Percentiles rank a stretch among this genome's conserved stretches.
Evolutionary conservation across 2,329 filamentous ascomycete species (phyloP).

Genomic region (Sporothrix mexicana): DNA sequence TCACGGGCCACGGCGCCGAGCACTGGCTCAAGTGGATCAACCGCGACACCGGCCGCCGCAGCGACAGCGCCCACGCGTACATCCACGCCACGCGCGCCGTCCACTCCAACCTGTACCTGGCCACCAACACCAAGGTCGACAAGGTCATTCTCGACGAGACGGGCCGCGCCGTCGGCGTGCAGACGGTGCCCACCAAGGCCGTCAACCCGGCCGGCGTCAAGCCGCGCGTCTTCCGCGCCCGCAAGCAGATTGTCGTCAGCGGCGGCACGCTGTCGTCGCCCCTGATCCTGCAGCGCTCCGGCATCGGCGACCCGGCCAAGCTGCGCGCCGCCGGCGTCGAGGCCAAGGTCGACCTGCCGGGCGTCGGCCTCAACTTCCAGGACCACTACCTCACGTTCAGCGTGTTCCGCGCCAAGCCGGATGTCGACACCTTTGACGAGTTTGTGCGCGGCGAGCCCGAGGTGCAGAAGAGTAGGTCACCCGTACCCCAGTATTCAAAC

Average conservation of each 20-base stretch:
- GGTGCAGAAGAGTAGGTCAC: slow-evolving; percentile 64
- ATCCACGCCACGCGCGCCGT: slow-evolving; percentile 76
- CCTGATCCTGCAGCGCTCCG: slow-evolving; percentile 75
- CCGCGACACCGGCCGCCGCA: slow-evolving; percentile 69
- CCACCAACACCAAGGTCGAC: slow-evolving; percentile 78
- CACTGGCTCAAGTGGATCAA: slow-evolving; percentile 78
- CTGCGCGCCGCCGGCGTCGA: slow-evolving; percentile 71
- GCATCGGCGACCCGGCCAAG: slow-evolving; percentile 75
- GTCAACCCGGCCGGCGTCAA: slow-evolving; percentile 54
- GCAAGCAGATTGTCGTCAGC: slow-evolving; percentile 76
- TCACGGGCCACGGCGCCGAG: slow-evolving; percentile 72
- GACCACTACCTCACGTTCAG: slow-evolving; percentile 77
- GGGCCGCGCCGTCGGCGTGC: slow-evolving; percentile 72
- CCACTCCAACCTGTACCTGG: slow-evolving; percentile 72
- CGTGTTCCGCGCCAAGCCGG: slow-evolving; percentile 73
- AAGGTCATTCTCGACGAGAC: slow-evolving; percentile 73
- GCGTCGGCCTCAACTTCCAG: slow-evolving; percentile 78
- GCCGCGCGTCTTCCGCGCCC: slow-evolving; percentile 64
- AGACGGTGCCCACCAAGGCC: slow-evolving; percentile 69
- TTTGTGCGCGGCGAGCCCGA: slow-evolving; percentile 76
- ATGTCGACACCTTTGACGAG: slow-evolving; percentile 79
- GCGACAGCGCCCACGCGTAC: slow-evolving; percentile 78
- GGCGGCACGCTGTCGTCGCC: slow-evolving; percentile 76
- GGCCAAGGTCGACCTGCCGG: slow-evolving; percentile 72
- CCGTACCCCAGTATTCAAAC: too few species aligned